A percentile compares a stretch with the other conserved stretches of the same genome.
phyloP scores from a whole-genome alignment of 495 filamentous ascomycete genomes.

The Ramalina intermedia region DNA sequence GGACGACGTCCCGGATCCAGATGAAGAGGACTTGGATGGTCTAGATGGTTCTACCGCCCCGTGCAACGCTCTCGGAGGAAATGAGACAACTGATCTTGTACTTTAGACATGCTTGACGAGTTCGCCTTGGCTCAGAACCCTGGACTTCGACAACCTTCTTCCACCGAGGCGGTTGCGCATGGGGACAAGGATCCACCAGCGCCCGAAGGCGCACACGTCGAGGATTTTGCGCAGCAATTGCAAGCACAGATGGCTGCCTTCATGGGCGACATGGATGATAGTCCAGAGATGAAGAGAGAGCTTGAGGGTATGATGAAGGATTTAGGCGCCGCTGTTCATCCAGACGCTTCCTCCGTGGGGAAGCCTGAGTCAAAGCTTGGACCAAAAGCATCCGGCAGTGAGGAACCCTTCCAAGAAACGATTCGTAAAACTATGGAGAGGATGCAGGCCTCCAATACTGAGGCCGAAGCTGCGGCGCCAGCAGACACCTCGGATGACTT shows the following conservation, averaged over 20 bases:
- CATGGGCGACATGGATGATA: conserved; percentile 49
- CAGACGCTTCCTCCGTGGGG: conserved; percentile 11
- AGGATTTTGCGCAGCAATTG: conserved; percentile 70
- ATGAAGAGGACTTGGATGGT: conserved; percentile 82
- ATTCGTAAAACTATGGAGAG: conserved; percentile 86
- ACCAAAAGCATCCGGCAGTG: not conserved
- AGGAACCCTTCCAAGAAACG: conserved; percentile 59
- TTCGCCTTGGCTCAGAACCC: conserved; percentile 46
- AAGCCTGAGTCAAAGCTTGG: not conserved
- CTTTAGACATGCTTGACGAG: conserved; percentile 75
- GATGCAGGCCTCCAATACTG: conserved; percentile 74
- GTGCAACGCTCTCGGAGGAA: not conserved
- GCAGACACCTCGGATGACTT: conserved; percentile 61
- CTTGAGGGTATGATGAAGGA: conserved; percentile 77
- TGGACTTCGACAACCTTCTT: conserved; percentile 7
- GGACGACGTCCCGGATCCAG: conserved; percentile 53
- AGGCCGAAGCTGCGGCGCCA: conserved; percentile 63
- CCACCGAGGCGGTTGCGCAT: conserved; percentile 15
- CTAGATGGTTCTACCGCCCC: conserved; percentile 51
- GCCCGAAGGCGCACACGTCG: conserved; percentile 10
- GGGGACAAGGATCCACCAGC: conserved; percentile 34
- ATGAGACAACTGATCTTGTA: conserved; percentile 1
- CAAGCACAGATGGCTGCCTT: conserved; percentile 69
- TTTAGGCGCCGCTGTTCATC: conserved; percentile 36
- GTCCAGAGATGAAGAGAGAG: conserved; percentile 71